Evolutionary conservation across 2,329 filamentous ascomycete genomes (phyloP).

Genomic region (Capronia americana): DNA sequence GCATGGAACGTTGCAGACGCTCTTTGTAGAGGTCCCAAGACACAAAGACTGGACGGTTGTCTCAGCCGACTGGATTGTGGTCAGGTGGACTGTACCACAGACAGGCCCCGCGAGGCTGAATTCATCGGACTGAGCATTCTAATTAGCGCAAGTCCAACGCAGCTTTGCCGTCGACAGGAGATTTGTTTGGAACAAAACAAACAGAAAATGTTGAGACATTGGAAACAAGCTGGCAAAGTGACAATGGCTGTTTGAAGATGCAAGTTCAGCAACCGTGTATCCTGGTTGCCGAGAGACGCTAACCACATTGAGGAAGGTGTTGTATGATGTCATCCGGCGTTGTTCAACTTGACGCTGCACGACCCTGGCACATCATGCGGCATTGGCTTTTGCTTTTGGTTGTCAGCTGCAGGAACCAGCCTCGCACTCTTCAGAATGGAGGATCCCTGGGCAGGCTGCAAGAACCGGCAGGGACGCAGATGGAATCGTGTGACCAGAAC

Average conservation of each 20-base stretch:
- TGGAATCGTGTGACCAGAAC: neutral
- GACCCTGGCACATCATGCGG: slow-evolving; percentile 1
- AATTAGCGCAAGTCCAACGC: neutral
- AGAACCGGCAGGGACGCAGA: neutral
- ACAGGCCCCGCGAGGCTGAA: slow-evolving; percentile 6
- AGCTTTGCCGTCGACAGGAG: neutral
- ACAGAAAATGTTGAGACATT: neutral
- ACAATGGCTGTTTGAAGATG: slow-evolving; percentile 5
- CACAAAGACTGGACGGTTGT: slow-evolving; percentile 6
- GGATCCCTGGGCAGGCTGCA: neutral
- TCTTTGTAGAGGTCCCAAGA: slow-evolving; percentile 20
- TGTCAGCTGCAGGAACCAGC: slow-evolving; percentile 25
- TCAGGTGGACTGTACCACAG: slow-evolving; percentile 24
- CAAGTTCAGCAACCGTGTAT: neutral
- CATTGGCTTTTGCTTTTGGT: neutral
- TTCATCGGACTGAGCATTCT: neutral
- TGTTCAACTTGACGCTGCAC: neutral
- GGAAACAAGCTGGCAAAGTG: neutral
- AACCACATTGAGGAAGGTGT: neutral
- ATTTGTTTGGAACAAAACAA: neutral
- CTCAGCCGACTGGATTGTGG: slow-evolving; percentile 20
- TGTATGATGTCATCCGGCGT: neutral
- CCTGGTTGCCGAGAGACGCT: neutral
- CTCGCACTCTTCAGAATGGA: neutral
- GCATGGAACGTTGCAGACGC: neutral